Evolutionary conservation across 2,329 filamentous ascomycete species (phyloP), one percentile per base, ranked within the genome.

Genomic region (Fusarium tupiense): DNA sequence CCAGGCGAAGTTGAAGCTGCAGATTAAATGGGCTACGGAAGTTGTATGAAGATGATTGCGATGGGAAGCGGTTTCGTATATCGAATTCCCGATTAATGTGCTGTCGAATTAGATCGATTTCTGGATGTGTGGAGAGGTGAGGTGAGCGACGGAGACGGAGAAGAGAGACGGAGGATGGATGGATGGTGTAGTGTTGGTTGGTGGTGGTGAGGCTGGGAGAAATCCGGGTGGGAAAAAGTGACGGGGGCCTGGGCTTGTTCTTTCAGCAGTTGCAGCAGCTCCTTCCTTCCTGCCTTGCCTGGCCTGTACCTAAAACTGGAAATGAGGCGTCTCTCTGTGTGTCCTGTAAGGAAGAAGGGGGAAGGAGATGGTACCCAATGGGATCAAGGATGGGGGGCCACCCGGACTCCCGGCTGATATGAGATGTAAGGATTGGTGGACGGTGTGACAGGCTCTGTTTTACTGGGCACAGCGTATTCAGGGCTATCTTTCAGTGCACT

Each of bases 241-340:
- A 76, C 53, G 72, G 71, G 66, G 71, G 35, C 69, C 62, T 69
- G 52, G 26, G 52, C 52, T 56, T 38, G 37, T 33, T 59, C 56
- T 60, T 46, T 19, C 61, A 66, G 69, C 56, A 73, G 37, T n/a
- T 50, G 60, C 61, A 54, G 44, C 67, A 53, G 50, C 50, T 37
- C 31, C 49, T 53, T 71, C 71, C 71, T 35, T 3, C 33, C 33
- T 69, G 72, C 60, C 66, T 61, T 64, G 52, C 56, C 64, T 66
- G 64, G 70, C 66, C 72, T 65, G 71, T 76, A 72, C 74, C 70
- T 76, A 77, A 77, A 76, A 77, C 73, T 75, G 75, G 74, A 77
- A 77, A 77, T 77, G 75, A 77, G 75, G 73, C 75, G 75, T 67
- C 64, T 52, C 37, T 50, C 31, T 50, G 24, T 54, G 69, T 44